phyloP scores from a whole-genome alignment of 208 protist species.

The Leishmania turanica region DNA sequence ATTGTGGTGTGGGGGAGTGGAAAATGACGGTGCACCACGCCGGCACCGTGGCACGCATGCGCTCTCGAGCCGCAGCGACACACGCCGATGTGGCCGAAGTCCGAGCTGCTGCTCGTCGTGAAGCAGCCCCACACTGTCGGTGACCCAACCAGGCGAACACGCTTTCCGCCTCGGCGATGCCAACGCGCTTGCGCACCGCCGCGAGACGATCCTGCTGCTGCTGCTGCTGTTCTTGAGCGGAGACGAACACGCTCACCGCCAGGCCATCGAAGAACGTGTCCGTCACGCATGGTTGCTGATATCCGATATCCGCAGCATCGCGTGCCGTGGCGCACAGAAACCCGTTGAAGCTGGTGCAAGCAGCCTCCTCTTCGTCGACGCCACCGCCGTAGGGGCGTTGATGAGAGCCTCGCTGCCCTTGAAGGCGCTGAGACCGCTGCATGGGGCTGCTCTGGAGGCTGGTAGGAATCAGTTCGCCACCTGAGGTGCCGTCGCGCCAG shows the following conservation, averaged over 20 bases:
- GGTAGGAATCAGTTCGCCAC: not conserved
- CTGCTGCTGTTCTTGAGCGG: not conserved
- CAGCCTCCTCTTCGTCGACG: not conserved
- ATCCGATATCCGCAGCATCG: not conserved
- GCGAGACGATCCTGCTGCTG: not conserved
- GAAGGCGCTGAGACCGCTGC: not conserved
- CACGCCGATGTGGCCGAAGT: not conserved
- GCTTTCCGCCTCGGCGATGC: not conserved
- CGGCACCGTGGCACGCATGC: conserved; percentile 11
- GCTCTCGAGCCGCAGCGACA: not conserved
- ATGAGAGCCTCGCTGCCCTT: not conserved
- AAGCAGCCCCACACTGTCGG: not conserved
- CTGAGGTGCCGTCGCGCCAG: not conserved
- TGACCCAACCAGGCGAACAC: not conserved
- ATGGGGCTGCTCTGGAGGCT: conserved; percentile 1
- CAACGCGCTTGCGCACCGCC: not conserved
- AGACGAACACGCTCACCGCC: not conserved
- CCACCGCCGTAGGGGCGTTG: not conserved
- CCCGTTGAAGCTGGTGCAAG: not conserved
- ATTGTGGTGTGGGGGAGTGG: not conserved
- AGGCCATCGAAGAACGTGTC: conserved; percentile 18
- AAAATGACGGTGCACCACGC: conserved; percentile 18
- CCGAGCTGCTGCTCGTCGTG: not conserved
- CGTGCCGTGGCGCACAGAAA: not conserved
- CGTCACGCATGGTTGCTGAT: conserved; percentile 2